Base-by-base conservation (phyloP, 2,329 filamentous ascomycete genomes). In the Madurella mycetomatis region DNA sequence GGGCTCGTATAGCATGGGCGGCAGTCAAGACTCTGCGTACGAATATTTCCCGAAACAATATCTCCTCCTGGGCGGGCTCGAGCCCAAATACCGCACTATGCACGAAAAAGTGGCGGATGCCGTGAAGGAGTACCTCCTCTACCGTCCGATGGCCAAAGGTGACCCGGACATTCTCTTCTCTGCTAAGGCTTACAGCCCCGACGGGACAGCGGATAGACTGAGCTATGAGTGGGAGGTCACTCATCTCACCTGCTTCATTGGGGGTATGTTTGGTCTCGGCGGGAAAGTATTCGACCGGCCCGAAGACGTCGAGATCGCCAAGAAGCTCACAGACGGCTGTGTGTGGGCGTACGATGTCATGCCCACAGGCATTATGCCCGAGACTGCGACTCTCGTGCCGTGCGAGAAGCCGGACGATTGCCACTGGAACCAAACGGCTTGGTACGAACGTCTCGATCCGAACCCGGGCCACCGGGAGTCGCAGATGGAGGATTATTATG, bases 51-150 rank as follows among this genome's bases (percentile, higher is more conserved):
- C 83, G 53, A 87, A 84, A 66, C 75, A 92, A 73, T 87, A 86
- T 65, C 72, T 94, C 12, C 79, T 95, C 5, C 80, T 95, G 2
- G 88, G 89, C 54, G 91, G 90, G 1, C 76, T 84, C 1, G 82
- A 86, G 58, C 72, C 78, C 31, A 88, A 90, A 66, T 95, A 95
- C 69, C 76, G 79, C 57, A 79, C 78, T 17, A 80, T 95, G 71
- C 90, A 95, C 66, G 77, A 86, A 54, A 81, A 81, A 53, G 80
- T 84, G 4, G 80, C 86, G 31, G 81, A 86, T 5, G 83, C 83
- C 0, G 82, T 86, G 37, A 87, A 87, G 60, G 78, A 90, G 60
- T 80, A 88, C 68, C 77, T 95, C 9, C 81, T 95, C 54, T 95
- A 83, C 71, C 81, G 86, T 5, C 90, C 91, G 0, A 87, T 94